phyloP scores from a whole-genome alignment of 208 protist genomes.

The Crithidia acanthocephali region DNA sequence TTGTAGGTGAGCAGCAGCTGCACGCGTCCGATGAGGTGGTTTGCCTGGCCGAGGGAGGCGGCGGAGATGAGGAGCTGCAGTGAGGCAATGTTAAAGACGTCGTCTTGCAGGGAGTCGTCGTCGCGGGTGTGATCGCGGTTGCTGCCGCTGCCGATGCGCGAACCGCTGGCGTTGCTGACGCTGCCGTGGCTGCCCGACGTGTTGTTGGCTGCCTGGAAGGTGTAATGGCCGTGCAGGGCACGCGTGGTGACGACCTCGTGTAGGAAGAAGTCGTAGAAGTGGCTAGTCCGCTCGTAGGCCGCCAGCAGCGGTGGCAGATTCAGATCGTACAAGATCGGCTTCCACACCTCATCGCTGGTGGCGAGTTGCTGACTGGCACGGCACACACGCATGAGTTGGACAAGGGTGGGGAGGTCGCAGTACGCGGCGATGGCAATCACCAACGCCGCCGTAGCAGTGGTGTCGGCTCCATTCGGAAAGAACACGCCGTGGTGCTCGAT shows the following conservation, averaged over 20 bases:
- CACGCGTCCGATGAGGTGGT: conserved; percentile 64
- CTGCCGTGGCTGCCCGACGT: conserved; percentile 13
- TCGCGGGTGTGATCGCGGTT: conserved; percentile 9
- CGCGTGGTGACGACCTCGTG: conserved; percentile 66
- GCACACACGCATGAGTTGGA: conserved; percentile 48
- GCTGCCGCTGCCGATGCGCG: neutral
- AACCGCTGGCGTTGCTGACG: conserved; percentile 19
- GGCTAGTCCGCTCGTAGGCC: conserved; percentile 15
- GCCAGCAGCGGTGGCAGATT: conserved; percentile 58
- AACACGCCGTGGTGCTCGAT: conserved; percentile 2
- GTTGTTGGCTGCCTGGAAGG: conserved; percentile 39
- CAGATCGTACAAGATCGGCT: conserved; percentile 37
- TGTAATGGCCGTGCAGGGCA: conserved; percentile 76
- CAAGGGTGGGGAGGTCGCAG: conserved; percentile 44
- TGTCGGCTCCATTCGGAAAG: conserved; percentile 13
- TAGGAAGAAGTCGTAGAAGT: conserved; percentile 75
- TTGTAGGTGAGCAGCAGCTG: conserved; percentile 71
- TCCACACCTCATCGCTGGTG: conserved; percentile 58
- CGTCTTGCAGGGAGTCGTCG: conserved; percentile 24
- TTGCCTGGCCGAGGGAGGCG: conserved; percentile 65
- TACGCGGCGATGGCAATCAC: conserved; percentile 42
- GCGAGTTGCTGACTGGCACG: conserved; percentile 37
- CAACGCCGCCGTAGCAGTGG: neutral
- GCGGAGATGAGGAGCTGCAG: conserved; percentile 55
- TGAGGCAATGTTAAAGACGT: conserved; percentile 41